Evolutionary conservation across 768 basidiomycete species (phyloP), one percentile per base, ranked within the genome.

Genomic region (Gautieria morchelliformis): DNA sequence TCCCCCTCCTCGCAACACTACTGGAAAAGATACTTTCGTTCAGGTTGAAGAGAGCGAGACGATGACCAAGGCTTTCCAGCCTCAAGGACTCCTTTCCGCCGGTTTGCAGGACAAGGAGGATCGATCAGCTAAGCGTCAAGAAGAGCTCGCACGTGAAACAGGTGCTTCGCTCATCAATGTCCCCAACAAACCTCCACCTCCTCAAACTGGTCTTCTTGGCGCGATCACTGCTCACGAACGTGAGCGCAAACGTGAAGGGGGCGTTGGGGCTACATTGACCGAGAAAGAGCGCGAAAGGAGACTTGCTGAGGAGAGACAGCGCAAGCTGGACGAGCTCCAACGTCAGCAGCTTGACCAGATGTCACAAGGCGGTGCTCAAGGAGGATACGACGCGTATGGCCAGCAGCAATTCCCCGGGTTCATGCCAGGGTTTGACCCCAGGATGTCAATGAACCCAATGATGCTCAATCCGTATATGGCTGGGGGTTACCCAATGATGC

Each of bases 21-120:
- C 61, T 61, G 69, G 59, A 51, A 66, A 68, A 63, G 79, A 80
- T 51, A 83, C 83, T 7, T 86, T 86, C 65, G 83, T 94, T 54
- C 80, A 81, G 1, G 78, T 87, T 48, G 82, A 86, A 30, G 88
- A 89, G 64, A 75, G 92, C 27, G 89, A 91, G 52, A 80, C 79
- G 19, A 85, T 93, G 78, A 94, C 90, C 10, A 95, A 94, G 67
- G 93, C 93, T 1, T 96, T 97, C 66, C 87, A 90, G 0, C 93
- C 94, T 4, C 93, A 95, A 60, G 96, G 96, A 8, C 73, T 99
- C 15, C 82, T 99, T 41, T 93, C 93, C 58, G 92, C 93, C 54
- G 96, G 96, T 39, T 76, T 98, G 62, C 91, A 95, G 66, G 94
- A 97, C 68, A 92, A 92, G 68, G 86, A 94, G 68, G 93, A 96